Evolutionary conservation across 352 stramenopile species (phyloP).

Genomic region (Phytophthora chlamydospora): DNA sequence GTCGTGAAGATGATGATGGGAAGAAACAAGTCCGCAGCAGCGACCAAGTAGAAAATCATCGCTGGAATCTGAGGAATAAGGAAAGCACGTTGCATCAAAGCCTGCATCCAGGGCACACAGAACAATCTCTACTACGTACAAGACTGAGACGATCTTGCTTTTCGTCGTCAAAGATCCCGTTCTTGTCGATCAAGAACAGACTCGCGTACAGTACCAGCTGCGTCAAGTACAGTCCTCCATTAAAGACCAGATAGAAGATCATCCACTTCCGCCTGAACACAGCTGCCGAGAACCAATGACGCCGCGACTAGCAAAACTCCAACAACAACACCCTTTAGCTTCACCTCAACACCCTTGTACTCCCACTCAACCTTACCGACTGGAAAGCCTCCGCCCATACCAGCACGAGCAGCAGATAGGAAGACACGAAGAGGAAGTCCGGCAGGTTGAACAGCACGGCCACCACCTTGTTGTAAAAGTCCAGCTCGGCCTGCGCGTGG

Average conservation of each 20-base stretch:
- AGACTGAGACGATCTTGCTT: constrained; percentile 74
- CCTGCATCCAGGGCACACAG: not conserved
- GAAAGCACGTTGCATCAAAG: constrained; percentile 3
- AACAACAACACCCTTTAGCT: constrained; percentile 8
- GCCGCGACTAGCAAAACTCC: constrained; percentile 59
- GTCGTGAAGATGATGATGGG: constrained; percentile 90
- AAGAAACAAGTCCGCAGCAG: constrained; percentile 86
- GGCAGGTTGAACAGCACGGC: constrained; percentile 92
- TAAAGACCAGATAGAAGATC: constrained; percentile 94
- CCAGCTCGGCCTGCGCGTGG: constrained; percentile 64
- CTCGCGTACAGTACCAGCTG: constrained; percentile 90
- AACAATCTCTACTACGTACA: constrained; percentile 35
- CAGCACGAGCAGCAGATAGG: constrained; percentile 90
- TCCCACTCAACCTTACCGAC: constrained; percentile 51
- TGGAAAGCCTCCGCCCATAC: constrained; percentile 92
- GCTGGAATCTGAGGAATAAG: constrained; percentile 57
- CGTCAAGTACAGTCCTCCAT: constrained; percentile 86
- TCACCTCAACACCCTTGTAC: not conserved
- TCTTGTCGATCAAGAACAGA: constrained; percentile 86
- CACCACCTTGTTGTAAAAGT: constrained; percentile 92
- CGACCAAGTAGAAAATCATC: constrained; percentile 84
- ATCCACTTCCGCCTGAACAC: constrained; percentile 89
- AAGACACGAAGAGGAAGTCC: constrained; percentile 93
- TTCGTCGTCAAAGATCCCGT: constrained; percentile 82
- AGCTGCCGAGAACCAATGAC: constrained; percentile 90